phyloP scores from a whole-genome alignment of 768 basidiomycete genomes.

The Tylopilus felleus region DNA sequence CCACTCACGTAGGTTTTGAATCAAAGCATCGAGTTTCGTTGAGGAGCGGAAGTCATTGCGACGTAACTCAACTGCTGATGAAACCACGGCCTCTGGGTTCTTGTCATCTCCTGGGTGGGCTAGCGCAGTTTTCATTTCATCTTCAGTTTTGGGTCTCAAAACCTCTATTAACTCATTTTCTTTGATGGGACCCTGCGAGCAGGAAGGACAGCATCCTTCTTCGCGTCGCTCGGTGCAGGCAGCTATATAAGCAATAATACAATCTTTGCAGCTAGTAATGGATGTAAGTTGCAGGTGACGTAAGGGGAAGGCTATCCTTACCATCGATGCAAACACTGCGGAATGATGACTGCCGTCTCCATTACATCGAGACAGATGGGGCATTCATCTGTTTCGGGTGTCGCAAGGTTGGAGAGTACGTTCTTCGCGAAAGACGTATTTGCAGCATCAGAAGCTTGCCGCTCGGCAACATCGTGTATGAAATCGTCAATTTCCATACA shows the following conservation, averaged over 20 bases:
- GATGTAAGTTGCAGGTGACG: neutral
- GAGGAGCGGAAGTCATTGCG: constrained; percentile 86
- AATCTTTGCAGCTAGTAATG: constrained; percentile 81
- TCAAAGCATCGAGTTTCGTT: constrained; percentile 85
- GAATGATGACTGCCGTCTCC: constrained; percentile 66
- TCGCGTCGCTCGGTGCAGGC: constrained; percentile 68
- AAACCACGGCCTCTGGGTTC: constrained; percentile 20
- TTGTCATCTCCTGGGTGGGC: constrained; percentile 11
- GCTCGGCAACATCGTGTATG: constrained; percentile 50
- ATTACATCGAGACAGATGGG: constrained; percentile 79
- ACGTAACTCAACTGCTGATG: constrained; percentile 54
- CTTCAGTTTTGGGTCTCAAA: constrained; percentile 33
- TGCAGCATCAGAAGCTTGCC: constrained; percentile 22
- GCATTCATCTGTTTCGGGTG: constrained; percentile 62
- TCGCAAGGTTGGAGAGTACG: constrained; percentile 57
- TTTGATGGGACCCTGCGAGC: constrained; percentile 65
- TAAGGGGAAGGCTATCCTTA: constrained; percentile 27
- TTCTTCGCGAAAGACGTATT: constrained; percentile 55
- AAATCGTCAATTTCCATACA: constrained; percentile 59
- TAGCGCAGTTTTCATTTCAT: neutral
- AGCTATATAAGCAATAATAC: constrained; percentile 72
- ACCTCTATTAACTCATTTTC: constrained; percentile 65
- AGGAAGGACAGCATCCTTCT: constrained; percentile 76
- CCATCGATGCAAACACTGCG: constrained; percentile 77
- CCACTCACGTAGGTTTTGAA: constrained; percentile 62